Percentiles rank a stretch among this genome's conserved stretches.
Conservation (phyloP, 1,139 yeast genomes). For the Torulaspora globosa region DNA sequence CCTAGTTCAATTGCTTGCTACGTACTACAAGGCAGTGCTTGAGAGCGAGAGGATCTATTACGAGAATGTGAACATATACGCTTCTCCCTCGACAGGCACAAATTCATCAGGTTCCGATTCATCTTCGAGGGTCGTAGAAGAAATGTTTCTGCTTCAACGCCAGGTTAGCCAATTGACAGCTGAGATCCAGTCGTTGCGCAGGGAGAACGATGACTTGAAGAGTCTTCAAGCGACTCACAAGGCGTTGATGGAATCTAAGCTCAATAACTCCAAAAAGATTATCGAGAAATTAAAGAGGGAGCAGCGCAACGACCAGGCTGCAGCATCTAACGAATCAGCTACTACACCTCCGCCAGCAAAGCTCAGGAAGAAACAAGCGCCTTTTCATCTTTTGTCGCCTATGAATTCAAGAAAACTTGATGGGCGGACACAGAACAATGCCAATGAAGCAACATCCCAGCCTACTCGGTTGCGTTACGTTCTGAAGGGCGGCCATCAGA, state of each 20-base stretch:
- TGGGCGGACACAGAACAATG: slow-evolving; percentile 5
- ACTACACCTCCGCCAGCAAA: slow-evolving; percentile 11
- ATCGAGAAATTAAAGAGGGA: slow-evolving; percentile 27
- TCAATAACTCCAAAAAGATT: slow-evolving; percentile 36
- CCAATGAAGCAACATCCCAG: slow-evolving; percentile 3
- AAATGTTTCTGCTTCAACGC: slow-evolving; percentile 32
- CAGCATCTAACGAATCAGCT: neutral
- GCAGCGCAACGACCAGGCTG: neutral
- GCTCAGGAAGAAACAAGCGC: slow-evolving; percentile 7
- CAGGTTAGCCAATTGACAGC: slow-evolving; percentile 36
- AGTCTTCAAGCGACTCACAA: slow-evolving; percentile 35
- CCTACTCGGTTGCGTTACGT: slow-evolving; percentile 20
- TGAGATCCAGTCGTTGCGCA: slow-evolving; percentile 30
- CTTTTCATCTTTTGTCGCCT: slow-evolving; percentile 24
- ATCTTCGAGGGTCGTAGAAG: slow-evolving; percentile 16
- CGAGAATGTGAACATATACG: slow-evolving; percentile 10
- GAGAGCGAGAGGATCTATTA: slow-evolving; percentile 28
- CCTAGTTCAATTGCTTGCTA: slow-evolving; percentile 25
- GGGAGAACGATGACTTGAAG: slow-evolving; percentile 32
- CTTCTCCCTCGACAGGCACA: slow-evolving; percentile 1
- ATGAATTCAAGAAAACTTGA: slow-evolving; percentile 12
- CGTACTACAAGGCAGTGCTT: slow-evolving; percentile 30
- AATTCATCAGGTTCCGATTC: slow-evolving; percentile 6
- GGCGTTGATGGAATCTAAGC: slow-evolving; percentile 38
- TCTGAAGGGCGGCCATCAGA: slow-evolving; percentile 18